A percentile compares a stretch with the other conserved stretches of the same genome.
These are phyloP conservation scores for Globisporangium irregulare DNA, from an alignment of 352 stramenopile species.

Conservation along the genomic window DNA sequence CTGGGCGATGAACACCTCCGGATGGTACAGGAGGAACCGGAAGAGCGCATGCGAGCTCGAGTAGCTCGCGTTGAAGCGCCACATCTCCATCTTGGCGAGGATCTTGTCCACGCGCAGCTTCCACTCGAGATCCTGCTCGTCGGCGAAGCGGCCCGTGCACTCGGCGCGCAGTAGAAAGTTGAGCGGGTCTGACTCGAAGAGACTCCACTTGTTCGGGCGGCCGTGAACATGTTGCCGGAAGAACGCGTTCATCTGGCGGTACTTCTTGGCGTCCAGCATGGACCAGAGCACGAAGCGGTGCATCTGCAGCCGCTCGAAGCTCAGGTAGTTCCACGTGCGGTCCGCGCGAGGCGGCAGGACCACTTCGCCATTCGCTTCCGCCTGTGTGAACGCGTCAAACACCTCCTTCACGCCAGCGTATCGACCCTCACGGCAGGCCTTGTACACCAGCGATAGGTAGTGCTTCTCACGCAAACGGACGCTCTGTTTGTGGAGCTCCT, in stretches of 20 bases:
- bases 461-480: conserved; percentile 31
- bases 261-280: conserved; percentile 34
- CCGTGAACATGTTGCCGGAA: conserved; percentile 43
- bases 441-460: conserved; percentile 65
- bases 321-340: conserved; percentile 41
- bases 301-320: conserved; percentile 50
- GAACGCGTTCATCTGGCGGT: conserved; percentile 32
- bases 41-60: conserved; percentile 62
- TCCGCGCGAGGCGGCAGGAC: conserved; percentile 16
- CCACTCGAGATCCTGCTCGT: conserved; percentile 28
- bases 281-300: conserved; percentile 64
- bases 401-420: conserved; percentile 29
- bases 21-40: conserved; percentile 51
- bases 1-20: conserved; percentile 32
- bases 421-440: conserved; percentile 39
- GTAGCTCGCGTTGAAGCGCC: conserved; percentile 46
- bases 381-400: conserved; percentile 39
- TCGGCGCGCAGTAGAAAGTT: conserved; percentile 70
- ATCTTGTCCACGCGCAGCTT: conserved; percentile 43
- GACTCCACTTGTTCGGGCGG: conserved; percentile 35
- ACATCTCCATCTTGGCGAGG: conserved; percentile 36
- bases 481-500: conserved; percentile 17
- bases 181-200: conserved; percentile 59
- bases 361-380: conserved; percentile 31
- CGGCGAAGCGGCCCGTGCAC: conserved; percentile 43